phyloP scores from a whole-genome alignment of 2,329 filamentous ascomycete genomes.

The Cytospora schulzeri region DNA sequence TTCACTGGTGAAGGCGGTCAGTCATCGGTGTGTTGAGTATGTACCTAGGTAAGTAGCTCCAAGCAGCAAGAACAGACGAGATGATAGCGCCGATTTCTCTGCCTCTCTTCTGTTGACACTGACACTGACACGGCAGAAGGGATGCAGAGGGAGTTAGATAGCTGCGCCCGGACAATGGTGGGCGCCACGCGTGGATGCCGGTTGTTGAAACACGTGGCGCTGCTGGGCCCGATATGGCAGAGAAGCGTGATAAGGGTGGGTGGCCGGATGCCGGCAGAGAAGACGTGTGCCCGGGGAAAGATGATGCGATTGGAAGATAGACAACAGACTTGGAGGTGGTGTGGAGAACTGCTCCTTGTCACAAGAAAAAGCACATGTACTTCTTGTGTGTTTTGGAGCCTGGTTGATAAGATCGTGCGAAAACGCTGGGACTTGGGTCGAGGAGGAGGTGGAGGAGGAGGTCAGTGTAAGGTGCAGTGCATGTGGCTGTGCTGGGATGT shows the following conservation, averaged over 20 bases:
- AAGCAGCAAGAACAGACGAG: background rate
- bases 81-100: background rate
- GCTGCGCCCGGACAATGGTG: background rate
- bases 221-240: background rate
- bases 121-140: background rate
- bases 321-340: background rate
- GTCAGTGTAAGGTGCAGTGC: background rate
- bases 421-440: background rate
- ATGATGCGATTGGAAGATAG: background rate
- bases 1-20: background rate
- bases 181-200: conserved; percentile 2
- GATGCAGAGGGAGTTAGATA: background rate
- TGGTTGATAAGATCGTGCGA: background rate
- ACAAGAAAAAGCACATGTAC: background rate
- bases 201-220: conserved; percentile 25
- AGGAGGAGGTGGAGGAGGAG: background rate
- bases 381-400: background rate
- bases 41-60: too few species aligned
- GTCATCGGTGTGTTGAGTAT: background rate
- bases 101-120: background rate
- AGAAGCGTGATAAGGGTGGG: background rate
- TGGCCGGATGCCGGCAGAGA: conserved; percentile 13
- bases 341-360: background rate
- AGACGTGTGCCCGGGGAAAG: background rate
- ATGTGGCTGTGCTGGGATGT: background rate